Evolutionary conservation across 208 protist genomes (phyloP).

Genomic region (Wallacemonas sp.): DNA sequence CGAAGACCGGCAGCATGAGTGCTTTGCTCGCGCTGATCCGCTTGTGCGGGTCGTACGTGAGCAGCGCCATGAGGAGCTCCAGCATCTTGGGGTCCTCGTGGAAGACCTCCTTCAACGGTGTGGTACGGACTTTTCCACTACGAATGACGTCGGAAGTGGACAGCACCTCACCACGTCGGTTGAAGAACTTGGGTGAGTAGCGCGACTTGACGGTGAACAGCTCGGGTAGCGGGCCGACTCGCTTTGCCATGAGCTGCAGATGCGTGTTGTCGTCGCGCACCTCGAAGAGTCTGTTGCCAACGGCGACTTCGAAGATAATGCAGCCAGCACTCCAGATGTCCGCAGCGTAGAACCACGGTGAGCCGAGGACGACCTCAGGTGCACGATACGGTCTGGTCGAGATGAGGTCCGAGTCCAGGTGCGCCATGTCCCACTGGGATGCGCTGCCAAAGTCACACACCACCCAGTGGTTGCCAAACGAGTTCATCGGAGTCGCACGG

Average conservation of each 20-base stretch:
- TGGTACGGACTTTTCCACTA: constrained; percentile 30
- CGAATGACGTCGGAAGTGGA: constrained; percentile 31
- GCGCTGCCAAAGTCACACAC: constrained; percentile 91
- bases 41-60: constrained; percentile 67
- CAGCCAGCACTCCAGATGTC: constrained; percentile 94
- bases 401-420: constrained; percentile 79
- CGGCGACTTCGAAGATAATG: constrained; percentile 92
- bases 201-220: constrained; percentile 34
- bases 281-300: constrained; percentile 90
- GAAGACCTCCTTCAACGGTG: constrained; percentile 43
- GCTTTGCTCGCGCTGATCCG: constrained; percentile 71
- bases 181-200: constrained; percentile 63
- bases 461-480: constrained; percentile 61
- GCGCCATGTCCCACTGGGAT: constrained; percentile 62
- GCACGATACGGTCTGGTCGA: constrained; percentile 92
- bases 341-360: constrained; percentile 88
- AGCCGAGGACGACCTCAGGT: constrained; percentile 86
- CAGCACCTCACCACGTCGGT: constrained; percentile 42
- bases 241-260: constrained; percentile 72
- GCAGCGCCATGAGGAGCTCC: constrained; percentile 51
- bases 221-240: constrained; percentile 63
- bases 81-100: constrained; percentile 52
- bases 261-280: constrained; percentile 84
- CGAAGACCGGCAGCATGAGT: constrained; percentile 65
- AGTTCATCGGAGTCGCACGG: constrained; percentile 31